Evolutionary conservation across 495 filamentous ascomycete species (phyloP), one percentile per base, ranked within the genome.

Genomic region (Penicillium tannophilum): DNA sequence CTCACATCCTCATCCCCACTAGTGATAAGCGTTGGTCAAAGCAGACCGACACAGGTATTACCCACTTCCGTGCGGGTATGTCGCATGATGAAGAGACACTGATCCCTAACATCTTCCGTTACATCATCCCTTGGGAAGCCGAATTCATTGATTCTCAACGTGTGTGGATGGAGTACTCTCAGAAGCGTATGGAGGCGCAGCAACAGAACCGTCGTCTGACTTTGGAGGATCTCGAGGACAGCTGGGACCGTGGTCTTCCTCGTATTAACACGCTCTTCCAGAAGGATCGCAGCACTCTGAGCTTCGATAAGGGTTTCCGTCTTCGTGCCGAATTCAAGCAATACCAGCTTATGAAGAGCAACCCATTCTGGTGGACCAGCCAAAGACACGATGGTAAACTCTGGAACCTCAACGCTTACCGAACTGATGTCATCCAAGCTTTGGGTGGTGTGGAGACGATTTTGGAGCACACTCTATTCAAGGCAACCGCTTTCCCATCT

Each of bases 181-280:
- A 98, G 76, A 99, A 99, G 79, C 88, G 95, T 45, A 82, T 91
- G 65, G 95, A 99, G 71, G 95, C 95, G 42, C 95, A 98, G 69
- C 93, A 98, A 70, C 95, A 98, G 71, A 99, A 99, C 70, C 85
- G 95, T 31, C 86, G 95, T 55, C 79, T 99, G 52, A 98, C 95
- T 1, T 79, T 99, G 19, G 95, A 99, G 72, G 95, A 99, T 79
- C 76, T 99, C 36, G 95, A 99, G 64, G 95, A 99, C 72, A 97
- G 92, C 76, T 99, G 95, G 95, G 95, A 99, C 72, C 90, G 95
- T 61, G 95, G 95, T 76, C 80, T 99, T 58, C 95, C 95, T 12
- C 91, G 95, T 77, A 99, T 99, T 77, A 99, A 99, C 71, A 99
- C 95, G 0, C 83, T 99, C 10, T 99, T 99, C 85, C 95, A 99